Percentiles rank a stretch among this genome's conserved stretches.
Evolutionary conservation across 2,329 filamentous ascomycete species (phyloP).

Genomic region (Phialemonium atrogriseum): DNA sequence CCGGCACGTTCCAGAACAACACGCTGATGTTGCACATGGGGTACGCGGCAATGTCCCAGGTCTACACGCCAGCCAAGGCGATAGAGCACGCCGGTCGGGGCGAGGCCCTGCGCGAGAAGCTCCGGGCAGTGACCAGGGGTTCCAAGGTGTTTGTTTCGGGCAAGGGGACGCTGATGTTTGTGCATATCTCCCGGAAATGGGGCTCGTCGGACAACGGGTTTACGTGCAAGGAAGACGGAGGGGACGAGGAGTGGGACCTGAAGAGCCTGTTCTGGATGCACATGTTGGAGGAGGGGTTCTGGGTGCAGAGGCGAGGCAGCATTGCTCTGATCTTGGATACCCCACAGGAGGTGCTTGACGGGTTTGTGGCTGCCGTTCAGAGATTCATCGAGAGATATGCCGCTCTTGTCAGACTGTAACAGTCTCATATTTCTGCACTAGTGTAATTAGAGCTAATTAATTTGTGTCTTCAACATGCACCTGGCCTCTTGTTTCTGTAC

Average conservation of each 20-base stretch:
- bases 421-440: no score
- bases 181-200: no score
- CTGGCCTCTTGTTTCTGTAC: no score
- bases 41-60: slow-evolving; percentile 15
- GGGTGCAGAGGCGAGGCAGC: slow-evolving; percentile 30
- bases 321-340: slow-evolving; percentile 31
- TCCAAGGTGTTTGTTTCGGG: slow-evolving; percentile 18
- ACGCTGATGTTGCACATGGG: slow-evolving; percentile 42
- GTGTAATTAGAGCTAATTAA: no score
- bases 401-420: not conserved
- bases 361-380: slow-evolving; percentile 27
- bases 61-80: slow-evolving; percentile 19
- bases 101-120: slow-evolving; percentile 13
- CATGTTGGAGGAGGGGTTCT: slow-evolving; percentile 35
- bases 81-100: slow-evolving; percentile 16
- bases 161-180: slow-evolving; percentile 14
- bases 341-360: slow-evolving; percentile 28
- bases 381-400: slow-evolving; percentile 20
- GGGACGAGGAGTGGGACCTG: slow-evolving; percentile 20
- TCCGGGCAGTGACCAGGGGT: slow-evolving; percentile 11
- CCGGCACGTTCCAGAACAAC: slow-evolving; percentile 59
- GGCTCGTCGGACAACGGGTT: slow-evolving; percentile 18
- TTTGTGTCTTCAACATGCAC: no score
- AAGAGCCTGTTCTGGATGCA: slow-evolving; percentile 37
- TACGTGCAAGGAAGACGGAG: slow-evolving; percentile 22